Evolutionary conservation across 768 basidiomycete genomes (phyloP).

Genomic region (Panus rudis): DNA sequence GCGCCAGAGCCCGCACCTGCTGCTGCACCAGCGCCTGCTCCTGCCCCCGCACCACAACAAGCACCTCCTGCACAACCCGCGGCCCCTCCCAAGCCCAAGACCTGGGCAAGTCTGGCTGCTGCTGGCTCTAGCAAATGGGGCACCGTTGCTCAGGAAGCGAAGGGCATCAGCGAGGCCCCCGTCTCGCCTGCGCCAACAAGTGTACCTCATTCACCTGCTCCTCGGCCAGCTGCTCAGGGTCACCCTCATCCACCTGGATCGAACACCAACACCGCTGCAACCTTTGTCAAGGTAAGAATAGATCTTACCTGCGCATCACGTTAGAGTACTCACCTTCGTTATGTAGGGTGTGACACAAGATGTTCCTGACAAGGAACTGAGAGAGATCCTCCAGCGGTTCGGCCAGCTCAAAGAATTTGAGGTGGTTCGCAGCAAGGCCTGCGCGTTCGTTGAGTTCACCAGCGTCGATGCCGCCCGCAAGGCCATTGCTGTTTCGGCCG

Average conservation of each 20-base stretch:
- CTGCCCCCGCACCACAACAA: slow-evolving; percentile 24
- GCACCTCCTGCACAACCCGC: slow-evolving; percentile 31
- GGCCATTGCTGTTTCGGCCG: slow-evolving; percentile 73
- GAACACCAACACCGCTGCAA: slow-evolving; percentile 62
- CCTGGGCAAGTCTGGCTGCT: slow-evolving; percentile 92
- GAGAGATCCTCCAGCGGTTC: slow-evolving; percentile 52
- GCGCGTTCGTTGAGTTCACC: slow-evolving; percentile 90
- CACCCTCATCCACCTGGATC: slow-evolving; percentile 48
- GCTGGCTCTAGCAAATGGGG: slow-evolving; percentile 82
- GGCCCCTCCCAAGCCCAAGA: slow-evolving; percentile 55
- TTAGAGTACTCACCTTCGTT: slow-evolving; percentile 7
- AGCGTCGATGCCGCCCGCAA: slow-evolving; percentile 73
- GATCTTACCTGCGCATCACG: slow-evolving; percentile 2
- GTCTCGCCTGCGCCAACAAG: slow-evolving; percentile 37
- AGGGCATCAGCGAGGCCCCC: slow-evolving; percentile 66
- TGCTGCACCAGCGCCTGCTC: slow-evolving; percentile 24
- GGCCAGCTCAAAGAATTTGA: slow-evolving; percentile 84
- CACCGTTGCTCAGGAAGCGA: slow-evolving; percentile 67
- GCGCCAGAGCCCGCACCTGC: slow-evolving; percentile 24
- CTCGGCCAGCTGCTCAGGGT: slow-evolving; percentile 28
- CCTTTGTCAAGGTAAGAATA: slow-evolving; percentile 92
- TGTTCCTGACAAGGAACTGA: slow-evolving; percentile 46
- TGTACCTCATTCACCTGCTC: slow-evolving; percentile 28
- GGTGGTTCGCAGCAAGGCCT: slow-evolving; percentile 81
- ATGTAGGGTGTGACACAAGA: slow-evolving; percentile 65